Base-by-base conservation (phyloP, 2,329 filamentous ascomycete genomes). In the Aspergillus flavus region DNA sequence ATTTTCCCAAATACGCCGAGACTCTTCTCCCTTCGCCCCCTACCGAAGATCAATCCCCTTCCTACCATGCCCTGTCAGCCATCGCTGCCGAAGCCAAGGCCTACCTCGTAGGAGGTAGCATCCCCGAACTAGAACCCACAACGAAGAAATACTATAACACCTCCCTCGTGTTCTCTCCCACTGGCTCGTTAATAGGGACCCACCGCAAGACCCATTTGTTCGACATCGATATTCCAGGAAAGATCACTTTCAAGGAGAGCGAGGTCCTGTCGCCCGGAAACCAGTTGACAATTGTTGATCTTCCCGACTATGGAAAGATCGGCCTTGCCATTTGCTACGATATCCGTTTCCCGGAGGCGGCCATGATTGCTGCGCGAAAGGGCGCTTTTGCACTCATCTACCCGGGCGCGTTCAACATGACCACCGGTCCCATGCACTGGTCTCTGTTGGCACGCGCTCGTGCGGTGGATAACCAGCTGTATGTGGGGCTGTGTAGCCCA, bases 251-350 rank as follows among this genome's bases (percentile, higher is more conserved):
- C 81, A 87, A 87, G 67, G 95, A 99, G 80, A 93, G 90, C 59
- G 94, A 97, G 66, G 93, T 97, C 45, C 85, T 99, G 39, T 90
- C 87, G 26, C 89, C 94, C 0, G 95, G 95, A 0, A 90, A 94
- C 80, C 89, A 92, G 74, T 81, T 97, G 64, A 97, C 94, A 0
- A 80, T 98, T 4, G 84, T 98, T 30, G 91, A 97, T 68, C 82
- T 97, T 34, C 92, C 94, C 3, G 93, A 91, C 68, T 97, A 96
- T 78, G 95, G 95, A 64, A 90, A 87, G 76, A 87, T 99, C 66
- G 93, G 87, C 5, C 82, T 99, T 4, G 94, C 92, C 36, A 98
- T 99, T 75, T 99, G 95, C 85, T 99, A 99, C 81, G 95, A 99
- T 79, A 88, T 99, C 61, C 92, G 95, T 46, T 99, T 99, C 82